These are phyloP conservation scores for Knufia fluminis DNA, from an alignment of 2,329 filamentous ascomycete genomes.

Conservation along the genomic window DNA sequence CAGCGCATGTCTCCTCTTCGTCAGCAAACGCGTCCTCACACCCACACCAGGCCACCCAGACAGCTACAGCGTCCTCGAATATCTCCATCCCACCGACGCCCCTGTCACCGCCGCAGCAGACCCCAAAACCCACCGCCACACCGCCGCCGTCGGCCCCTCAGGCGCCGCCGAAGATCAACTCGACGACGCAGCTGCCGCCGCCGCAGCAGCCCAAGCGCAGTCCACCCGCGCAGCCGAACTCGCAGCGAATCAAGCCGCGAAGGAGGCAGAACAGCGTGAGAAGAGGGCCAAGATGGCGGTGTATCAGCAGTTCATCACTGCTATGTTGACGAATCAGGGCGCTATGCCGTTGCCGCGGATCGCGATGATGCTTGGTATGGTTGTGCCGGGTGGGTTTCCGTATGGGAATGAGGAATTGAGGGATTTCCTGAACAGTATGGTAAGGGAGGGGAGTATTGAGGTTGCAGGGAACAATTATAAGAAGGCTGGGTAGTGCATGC, in stretches of 20 bases:
- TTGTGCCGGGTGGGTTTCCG: constrained; percentile 76
- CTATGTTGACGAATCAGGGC: constrained; percentile 89
- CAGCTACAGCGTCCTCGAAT: constrained; percentile 50
- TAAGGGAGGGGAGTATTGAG: constrained; percentile 61
- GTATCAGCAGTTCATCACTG: constrained; percentile 86
- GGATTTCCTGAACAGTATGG: constrained; percentile 70
- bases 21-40: constrained; percentile 46
- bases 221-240: constrained; percentile 33
- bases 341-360: constrained; percentile 76
- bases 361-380: constrained; percentile 89
- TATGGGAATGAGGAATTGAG: constrained; percentile 83
- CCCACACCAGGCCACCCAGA: constrained; percentile 37
- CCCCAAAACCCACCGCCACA: constrained; percentile 12
- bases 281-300: constrained; percentile 61
- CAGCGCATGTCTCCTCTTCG: constrained; percentile 54
- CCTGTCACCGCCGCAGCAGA: constrained; percentile 15
- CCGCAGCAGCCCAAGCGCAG: constrained; percentile 17
- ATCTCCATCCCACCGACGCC: constrained; percentile 36
- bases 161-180: background rate
- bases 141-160: constrained; percentile 18
- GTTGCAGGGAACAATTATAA: constrained; percentile 61
- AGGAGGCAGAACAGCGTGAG: constrained; percentile 44
- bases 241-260: constrained; percentile 34
- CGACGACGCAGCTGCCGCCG: background rate
- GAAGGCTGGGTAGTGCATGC: constrained; percentile 11